Base-by-base conservation (phyloP, 2,329 filamentous ascomycete genomes). In the Erysiphe pisi region DNA sequence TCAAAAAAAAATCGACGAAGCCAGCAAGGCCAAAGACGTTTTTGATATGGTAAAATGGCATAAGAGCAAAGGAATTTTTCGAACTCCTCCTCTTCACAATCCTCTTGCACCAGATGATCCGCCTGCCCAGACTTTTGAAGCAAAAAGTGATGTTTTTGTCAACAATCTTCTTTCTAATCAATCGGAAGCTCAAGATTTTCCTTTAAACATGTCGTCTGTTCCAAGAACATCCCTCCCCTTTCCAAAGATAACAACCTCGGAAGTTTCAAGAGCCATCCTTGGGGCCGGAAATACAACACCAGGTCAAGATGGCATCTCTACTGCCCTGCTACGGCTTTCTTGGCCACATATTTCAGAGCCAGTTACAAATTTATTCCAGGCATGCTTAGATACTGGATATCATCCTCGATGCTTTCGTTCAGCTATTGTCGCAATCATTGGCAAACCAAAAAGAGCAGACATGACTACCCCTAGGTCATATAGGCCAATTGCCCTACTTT, bases 211-310 rank as follows among this genome's bases (percentile, higher is more conserved):
- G 12, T 28, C 28, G 16, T 16, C 61, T 22, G 28, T 70, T 16
- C 25, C 65, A 36, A 36, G 18, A 16, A 9, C 8, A 16, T n/a
- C 14, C 11, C 65, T 71, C 3, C 65, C 65, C 7, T 43, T 71
- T 20, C 65, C 28, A 3, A 1, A 40, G 3, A 4, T 12, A 6
- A 45, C 65, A 20, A 45, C 4, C 16, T 16, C 28, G 43, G 65
- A 71, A 45, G 36, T 43, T 25, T 28, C 36, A n/a, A 52, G 20
- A 31, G n/a, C 70, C 12, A 52, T 74, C 11, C 16, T 47, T 14
- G 43, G 70, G 16, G 43, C 40, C 16, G 31, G 70, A 11, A 74
- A 74, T 52, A 74, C 70, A n/a, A 31, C 70, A 47, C 70, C 70
- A 6, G 70, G 70, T 6, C 20, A 8, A 31, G 45, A 74, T 40